A percentile compares a stretch with the other conserved stretches of the same genome.
phyloP scores from a whole-genome alignment of 2,329 filamentous ascomycete species.

The Fusarium brevicatenulatum region DNA sequence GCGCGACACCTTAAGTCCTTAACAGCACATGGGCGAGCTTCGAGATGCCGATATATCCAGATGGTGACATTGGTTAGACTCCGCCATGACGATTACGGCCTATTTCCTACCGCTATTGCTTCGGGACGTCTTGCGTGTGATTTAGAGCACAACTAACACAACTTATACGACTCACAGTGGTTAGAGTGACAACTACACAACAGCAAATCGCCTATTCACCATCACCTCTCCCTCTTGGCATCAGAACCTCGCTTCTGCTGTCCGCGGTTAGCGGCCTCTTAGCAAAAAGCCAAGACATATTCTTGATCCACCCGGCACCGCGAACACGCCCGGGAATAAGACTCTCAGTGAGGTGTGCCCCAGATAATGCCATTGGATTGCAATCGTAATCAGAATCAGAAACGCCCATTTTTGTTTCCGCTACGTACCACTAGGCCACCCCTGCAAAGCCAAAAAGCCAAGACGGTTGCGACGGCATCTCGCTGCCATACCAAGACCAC shows the following conservation, averaged over 20 bases:
- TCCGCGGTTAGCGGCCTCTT: slow-evolving; percentile 13
- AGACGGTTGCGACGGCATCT: slow-evolving; percentile 55
- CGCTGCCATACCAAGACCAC: slow-evolving; percentile 46
- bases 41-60: slow-evolving; percentile 46
- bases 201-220: neutral
- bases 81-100: slow-evolving; percentile 35
- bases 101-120: neutral
- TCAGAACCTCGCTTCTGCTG: neutral
- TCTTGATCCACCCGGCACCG: slow-evolving; percentile 39
- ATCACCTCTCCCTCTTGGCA: slow-evolving; percentile 10
- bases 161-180: neutral
- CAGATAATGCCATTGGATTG: slow-evolving; percentile 29
- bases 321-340: slow-evolving; percentile 46
- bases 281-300: slow-evolving; percentile 28
- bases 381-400: slow-evolving; percentile 23
- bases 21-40: slow-evolving; percentile 13
- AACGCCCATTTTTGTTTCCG: slow-evolving; percentile 30
- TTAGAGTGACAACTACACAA: neutral
- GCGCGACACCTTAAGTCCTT: slow-evolving; percentile 28
- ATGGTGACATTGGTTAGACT: slow-evolving; percentile 13
- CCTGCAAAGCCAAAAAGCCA: slow-evolving; percentile 50
- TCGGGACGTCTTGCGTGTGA: neutral
- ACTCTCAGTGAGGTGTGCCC: slow-evolving; percentile 35
- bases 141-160: neutral
- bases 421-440: neutral